Evolutionary conservation across 257 asterid genomes (phyloP), one percentile per base, ranked within the genome.

Genomic region (Solanum corneliomulleri): DNA sequence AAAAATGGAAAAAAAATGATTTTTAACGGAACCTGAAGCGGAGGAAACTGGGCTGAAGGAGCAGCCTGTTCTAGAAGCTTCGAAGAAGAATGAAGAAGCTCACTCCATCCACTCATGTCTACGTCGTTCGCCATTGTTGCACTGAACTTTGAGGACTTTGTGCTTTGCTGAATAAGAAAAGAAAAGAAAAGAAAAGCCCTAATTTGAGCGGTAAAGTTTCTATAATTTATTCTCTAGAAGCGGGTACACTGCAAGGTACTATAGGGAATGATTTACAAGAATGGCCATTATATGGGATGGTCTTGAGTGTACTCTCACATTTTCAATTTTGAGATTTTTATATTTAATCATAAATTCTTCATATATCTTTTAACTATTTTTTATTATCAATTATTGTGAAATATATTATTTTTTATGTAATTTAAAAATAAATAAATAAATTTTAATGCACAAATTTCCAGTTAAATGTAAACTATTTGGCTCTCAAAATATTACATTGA

Each of bases 1-100:
- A 35, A 71, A 27, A 27, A 27, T 27, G 29, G 1, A 27, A 27
- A 27, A 68, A 69, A 31, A 8, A 3, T 1, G 44, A 15, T 7
- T 69, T 68, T 66, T 7, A 1, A 70, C 41, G 0, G 7, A 47
- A 97, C 99, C 99, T 95, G 99, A 86, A 97, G 97, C 66, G 99
- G 98, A 86, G 99, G 98, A 88, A 97, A 95, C 91, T 95, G 99
- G 85, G 98, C 93, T 7, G 99, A 97, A 70, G 99, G 99, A 85
- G 99, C 98, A 56, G 99, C 98, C 91, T 97, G 99, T 60, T 97
- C 99, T 87, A 97, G 91, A 84, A 97, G 99, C 94, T 95, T 96
- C 88, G 99, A 97, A 72, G 99, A 97, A 9, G 99, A 96, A 86
- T 97, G 98, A 37, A 97, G 95, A 91, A 97, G 99, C 82, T 94